A percentile compares a stretch with the other conserved stretches of the same genome.
Evolutionary conservation across 2,329 filamentous ascomycete species (phyloP).

Genomic region (Aspergillus glaucus): DNA sequence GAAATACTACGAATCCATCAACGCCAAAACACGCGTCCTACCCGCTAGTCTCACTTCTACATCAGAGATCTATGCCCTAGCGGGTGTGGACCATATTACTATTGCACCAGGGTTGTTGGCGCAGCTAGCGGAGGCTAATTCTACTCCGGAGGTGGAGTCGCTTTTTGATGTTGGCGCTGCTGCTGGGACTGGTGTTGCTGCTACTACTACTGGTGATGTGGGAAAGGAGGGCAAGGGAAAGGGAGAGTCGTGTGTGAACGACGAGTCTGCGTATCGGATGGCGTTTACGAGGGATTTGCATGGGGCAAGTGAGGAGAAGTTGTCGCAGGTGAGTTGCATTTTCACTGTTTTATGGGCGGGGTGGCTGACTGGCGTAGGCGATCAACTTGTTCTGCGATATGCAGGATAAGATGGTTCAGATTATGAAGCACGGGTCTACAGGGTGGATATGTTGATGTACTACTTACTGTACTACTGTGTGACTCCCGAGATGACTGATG

Average conservation of each 20-base stretch:
- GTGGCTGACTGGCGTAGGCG: constrained; percentile 5
- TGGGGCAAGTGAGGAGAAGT: constrained; percentile 44
- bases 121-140: constrained; percentile 39
- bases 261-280: constrained; percentile 46
- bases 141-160: constrained; percentile 24
- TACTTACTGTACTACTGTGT: too few species aligned
- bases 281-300: constrained; percentile 43
- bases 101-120: constrained; percentile 50
- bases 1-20: constrained; percentile 43
- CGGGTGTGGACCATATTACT: constrained; percentile 55
- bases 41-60: constrained; percentile 53
- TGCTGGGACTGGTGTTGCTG: constrained; percentile 3
- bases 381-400: constrained; percentile 15
- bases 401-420: constrained; percentile 9
- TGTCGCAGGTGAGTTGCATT: constrained; percentile 32
- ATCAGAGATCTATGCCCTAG: constrained; percentile 53
- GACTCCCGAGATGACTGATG: too few species aligned
- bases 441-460: too few species aligned
- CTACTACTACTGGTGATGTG: background rate
- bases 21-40: constrained; percentile 46
- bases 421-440: too few species aligned
- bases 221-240: background rate
- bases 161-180: constrained; percentile 19
- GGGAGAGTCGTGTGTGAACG: constrained; percentile 25
- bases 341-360: background rate